Conservation (phyloP, 331 rosid genomes). For the Quercus lobata region DNA sequence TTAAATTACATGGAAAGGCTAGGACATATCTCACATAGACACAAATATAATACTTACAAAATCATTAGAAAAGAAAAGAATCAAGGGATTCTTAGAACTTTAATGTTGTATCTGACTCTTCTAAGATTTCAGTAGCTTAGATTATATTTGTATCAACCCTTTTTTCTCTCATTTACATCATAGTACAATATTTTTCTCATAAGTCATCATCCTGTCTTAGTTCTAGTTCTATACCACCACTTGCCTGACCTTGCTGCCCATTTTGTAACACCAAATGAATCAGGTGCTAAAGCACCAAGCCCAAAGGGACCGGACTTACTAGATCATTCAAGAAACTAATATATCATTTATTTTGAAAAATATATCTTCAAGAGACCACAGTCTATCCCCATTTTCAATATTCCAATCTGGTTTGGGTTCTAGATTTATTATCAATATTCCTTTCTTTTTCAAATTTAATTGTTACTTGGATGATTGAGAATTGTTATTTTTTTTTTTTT, state of each 20-base stretch:
- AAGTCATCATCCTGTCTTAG: neutral
- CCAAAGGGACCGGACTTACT: neutral
- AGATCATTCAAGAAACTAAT: neutral
- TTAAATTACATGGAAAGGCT: neutral
- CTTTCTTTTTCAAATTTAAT: no score
- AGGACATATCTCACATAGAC: neutral
- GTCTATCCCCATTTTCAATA: neutral
- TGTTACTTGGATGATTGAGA: no score
- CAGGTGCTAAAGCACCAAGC: no score
- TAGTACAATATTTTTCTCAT: neutral
- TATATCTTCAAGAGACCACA: neutral
- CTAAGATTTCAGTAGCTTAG: conserved; percentile 1
- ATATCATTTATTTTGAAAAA: neutral
- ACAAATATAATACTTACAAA: conserved; percentile 6
- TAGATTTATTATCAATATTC: no score
- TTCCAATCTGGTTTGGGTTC: no score
- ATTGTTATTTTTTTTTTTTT: no score
- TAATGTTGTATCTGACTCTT: neutral
- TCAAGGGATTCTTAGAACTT: neutral
- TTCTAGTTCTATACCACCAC: neutral
- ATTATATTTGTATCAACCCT: neutral
- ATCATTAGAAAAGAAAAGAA: conserved; percentile 10
- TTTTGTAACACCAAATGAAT: neutral
- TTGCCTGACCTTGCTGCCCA: neutral
- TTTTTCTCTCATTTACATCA: neutral